These are phyloP conservation scores for Verticillium zaregamsianum DNA, from an alignment of 2,329 filamentous ascomycete species.

Conservation along the genomic window DNA sequence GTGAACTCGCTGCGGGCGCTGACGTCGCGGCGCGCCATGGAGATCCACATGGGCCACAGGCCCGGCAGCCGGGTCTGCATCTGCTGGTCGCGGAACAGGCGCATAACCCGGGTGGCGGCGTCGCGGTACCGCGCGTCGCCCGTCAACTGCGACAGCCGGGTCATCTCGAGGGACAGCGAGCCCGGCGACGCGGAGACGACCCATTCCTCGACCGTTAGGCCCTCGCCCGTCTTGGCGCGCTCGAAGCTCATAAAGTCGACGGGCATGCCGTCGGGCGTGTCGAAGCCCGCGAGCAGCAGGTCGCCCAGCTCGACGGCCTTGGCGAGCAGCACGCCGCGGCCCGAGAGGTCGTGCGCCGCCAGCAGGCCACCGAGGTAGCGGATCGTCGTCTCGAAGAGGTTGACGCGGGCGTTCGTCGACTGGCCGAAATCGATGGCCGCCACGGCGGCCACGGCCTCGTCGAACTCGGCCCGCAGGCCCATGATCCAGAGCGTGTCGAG, in stretches of 20 bases:
- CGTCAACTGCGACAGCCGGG: slow-evolving; percentile 68
- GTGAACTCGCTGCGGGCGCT: slow-evolving; percentile 22
- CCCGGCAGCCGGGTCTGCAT: slow-evolving; percentile 64
- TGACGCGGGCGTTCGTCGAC: slow-evolving; percentile 24
- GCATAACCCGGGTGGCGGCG: slow-evolving; percentile 63
- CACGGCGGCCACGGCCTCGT: slow-evolving; percentile 40
- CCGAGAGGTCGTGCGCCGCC: slow-evolving; percentile 64
- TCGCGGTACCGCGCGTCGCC: slow-evolving; percentile 73
- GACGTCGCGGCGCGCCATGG: slow-evolving; percentile 48
- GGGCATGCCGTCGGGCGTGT: slow-evolving; percentile 65
- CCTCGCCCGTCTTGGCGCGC: slow-evolving; percentile 29
- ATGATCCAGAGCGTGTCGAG: slow-evolving; percentile 53
- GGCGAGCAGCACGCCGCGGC: slow-evolving; percentile 46
- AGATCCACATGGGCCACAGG: slow-evolving; percentile 66
- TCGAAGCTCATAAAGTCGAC: slow-evolving; percentile 40
- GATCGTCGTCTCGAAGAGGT: slow-evolving; percentile 66
- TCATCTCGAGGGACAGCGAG: slow-evolving; percentile 69
- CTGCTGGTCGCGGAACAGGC: slow-evolving; percentile 64
- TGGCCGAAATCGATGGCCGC: slow-evolving; percentile 45
- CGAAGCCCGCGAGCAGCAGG: slow-evolving; percentile 61
- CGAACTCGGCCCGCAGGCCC: slow-evolving; percentile 45
- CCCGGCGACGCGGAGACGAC: slow-evolving; percentile 43
- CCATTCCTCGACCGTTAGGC: slow-evolving; percentile 24
- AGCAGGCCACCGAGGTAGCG: slow-evolving; percentile 67
- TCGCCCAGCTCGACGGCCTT: slow-evolving; percentile 63